These are phyloP conservation scores for Suhomyces emberorum DNA, from an alignment of 805 yeast species.

Conservation along the genomic window DNA sequence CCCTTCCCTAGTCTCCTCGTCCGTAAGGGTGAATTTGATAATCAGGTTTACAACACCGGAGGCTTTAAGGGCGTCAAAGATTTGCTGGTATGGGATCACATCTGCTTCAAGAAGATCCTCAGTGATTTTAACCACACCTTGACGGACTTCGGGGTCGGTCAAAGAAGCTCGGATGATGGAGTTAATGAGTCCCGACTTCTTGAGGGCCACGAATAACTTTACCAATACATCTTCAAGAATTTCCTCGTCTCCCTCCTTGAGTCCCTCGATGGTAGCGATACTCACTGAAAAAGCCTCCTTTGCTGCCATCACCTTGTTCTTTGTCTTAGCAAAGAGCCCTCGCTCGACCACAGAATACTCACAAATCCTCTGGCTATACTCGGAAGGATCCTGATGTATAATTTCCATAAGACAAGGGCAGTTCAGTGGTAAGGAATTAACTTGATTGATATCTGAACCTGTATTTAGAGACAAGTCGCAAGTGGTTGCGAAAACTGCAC, in stretches of 20 bases:
- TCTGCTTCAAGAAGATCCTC: slow-evolving; percentile 24
- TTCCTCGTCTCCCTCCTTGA: slow-evolving; percentile 1
- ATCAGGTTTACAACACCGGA: slow-evolving; percentile 31
- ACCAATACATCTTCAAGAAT: slow-evolving; percentile 11
- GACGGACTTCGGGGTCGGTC: slow-evolving; percentile 27
- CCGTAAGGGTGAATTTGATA: slow-evolving; percentile 22
- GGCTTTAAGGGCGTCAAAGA: slow-evolving; percentile 26
- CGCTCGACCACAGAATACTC: too few species aligned
- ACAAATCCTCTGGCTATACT: too few species aligned
- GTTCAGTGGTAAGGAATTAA: too few species aligned
- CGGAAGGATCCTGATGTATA: too few species aligned
- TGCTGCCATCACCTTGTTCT: background rate
- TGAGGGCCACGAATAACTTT: slow-evolving; percentile 22
- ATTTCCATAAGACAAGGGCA: too few species aligned
- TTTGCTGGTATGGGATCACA: slow-evolving; percentile 31
- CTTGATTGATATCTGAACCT: too few species aligned
- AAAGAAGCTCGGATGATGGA: slow-evolving; percentile 24
- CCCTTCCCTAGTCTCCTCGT: slow-evolving; percentile 27
- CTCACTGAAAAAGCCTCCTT: background rate
- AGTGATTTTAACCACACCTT: slow-evolving; percentile 20
- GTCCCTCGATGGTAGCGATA: slow-evolving; percentile 1
- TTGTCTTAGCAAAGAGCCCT: background rate
- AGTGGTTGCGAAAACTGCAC: too few species aligned
- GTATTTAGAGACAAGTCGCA: too few species aligned
- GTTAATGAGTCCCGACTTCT: slow-evolving; percentile 28